Percentiles rank a stretch among this genome's conserved stretches.
Conservation (phyloP, 495 filamentous ascomycete genomes). For the Aspergillus nanangensis region DNA sequence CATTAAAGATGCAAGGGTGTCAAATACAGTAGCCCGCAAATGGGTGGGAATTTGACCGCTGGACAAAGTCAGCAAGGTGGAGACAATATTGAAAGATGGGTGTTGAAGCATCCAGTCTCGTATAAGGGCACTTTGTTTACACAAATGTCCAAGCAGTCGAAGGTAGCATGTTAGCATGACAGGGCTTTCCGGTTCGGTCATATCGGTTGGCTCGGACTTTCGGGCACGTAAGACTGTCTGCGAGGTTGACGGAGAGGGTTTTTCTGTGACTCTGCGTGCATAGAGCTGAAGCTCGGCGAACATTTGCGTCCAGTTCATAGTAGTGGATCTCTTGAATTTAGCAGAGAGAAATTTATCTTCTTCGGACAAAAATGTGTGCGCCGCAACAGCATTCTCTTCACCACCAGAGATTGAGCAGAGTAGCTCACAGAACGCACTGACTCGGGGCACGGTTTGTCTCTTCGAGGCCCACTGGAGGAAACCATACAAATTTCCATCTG, state of each 20-base stretch:
- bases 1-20: slow-evolving; percentile 61
- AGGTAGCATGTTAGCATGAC: slow-evolving; percentile 94
- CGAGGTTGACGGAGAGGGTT: slow-evolving; percentile 55
- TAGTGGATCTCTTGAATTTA: slow-evolving; percentile 71
- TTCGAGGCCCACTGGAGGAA: slow-evolving; percentile 95
- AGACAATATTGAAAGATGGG: slow-evolving; percentile 55
- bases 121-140: slow-evolving; percentile 60
- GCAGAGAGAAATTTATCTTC: slow-evolving; percentile 69
- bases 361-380: slow-evolving; percentile 85
- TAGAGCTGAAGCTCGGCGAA: slow-evolving; percentile 82
- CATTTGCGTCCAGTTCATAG: slow-evolving; percentile 88
- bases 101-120: slow-evolving; percentile 66
- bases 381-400: slow-evolving; percentile 70
- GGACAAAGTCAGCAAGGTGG: slow-evolving; percentile 64
- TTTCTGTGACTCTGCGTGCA: slow-evolving; percentile 61
- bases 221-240: slow-evolving; percentile 50
- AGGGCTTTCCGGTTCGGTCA: slow-evolving; percentile 75
- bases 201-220: slow-evolving; percentile 63
- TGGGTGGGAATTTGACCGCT: slow-evolving; percentile 64
- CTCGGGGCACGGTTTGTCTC: slow-evolving; percentile 85
- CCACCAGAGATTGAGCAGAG: slow-evolving; percentile 78
- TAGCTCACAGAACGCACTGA: slow-evolving; percentile 94
- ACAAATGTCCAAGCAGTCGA: slow-evolving; percentile 76
- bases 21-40: slow-evolving; percentile 73
- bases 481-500: slow-evolving; percentile 83